phyloP scores from a whole-genome alignment of 2,329 filamentous ascomycete genomes.

The Cordyceps militaris region DNA sequence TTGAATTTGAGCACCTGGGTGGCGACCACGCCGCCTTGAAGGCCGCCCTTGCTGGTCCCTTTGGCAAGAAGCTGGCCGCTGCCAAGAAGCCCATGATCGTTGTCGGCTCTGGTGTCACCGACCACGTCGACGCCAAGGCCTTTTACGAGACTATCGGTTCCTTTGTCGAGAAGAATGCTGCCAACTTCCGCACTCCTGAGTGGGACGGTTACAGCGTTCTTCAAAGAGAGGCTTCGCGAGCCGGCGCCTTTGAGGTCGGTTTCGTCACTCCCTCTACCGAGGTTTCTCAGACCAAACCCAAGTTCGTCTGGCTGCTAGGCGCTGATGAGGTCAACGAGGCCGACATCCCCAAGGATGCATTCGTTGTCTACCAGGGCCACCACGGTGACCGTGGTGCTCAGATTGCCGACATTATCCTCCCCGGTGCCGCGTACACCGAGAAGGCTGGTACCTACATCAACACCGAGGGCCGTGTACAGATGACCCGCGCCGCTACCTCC shows the following conservation, averaged over 20 bases:
- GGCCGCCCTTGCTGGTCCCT: conserved; percentile 73
- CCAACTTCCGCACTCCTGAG: conserved; percentile 78
- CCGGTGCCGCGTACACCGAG: conserved; percentile 93
- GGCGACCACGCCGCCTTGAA: conserved; percentile 73
- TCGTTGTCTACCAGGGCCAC: conserved; percentile 96
- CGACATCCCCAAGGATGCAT: conserved; percentile 91
- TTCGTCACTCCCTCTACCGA: conserved; percentile 79
- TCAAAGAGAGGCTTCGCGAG: conserved; percentile 85
- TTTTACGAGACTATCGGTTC: conserved; percentile 85
- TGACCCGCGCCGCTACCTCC: conserved; percentile 83
- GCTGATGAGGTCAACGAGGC: conserved; percentile 82
- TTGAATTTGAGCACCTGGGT: conserved; percentile 90
- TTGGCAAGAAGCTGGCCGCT: conserved; percentile 83
- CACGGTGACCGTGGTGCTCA: conserved; percentile 92
- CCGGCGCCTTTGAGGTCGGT: conserved; percentile 90
- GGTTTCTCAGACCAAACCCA: conserved; percentile 78
- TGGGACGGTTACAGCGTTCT: conserved; percentile 99
- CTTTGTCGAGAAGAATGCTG: conserved; percentile 89
- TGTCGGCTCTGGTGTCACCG: conserved; percentile 83
- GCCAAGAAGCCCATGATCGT: conserved; percentile 96
- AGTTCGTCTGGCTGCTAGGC: conserved; percentile 94
- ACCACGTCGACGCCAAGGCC: conserved; percentile 84
- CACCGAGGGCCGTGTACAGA: conserved; percentile 93
- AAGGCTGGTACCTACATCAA: conserved; percentile 96
- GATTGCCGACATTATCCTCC: conserved; percentile 87